Evolutionary conservation across 805 yeast genomes (phyloP), one percentile per base, ranked within the genome.

Genomic region (Nadsonia fulvescens): DNA sequence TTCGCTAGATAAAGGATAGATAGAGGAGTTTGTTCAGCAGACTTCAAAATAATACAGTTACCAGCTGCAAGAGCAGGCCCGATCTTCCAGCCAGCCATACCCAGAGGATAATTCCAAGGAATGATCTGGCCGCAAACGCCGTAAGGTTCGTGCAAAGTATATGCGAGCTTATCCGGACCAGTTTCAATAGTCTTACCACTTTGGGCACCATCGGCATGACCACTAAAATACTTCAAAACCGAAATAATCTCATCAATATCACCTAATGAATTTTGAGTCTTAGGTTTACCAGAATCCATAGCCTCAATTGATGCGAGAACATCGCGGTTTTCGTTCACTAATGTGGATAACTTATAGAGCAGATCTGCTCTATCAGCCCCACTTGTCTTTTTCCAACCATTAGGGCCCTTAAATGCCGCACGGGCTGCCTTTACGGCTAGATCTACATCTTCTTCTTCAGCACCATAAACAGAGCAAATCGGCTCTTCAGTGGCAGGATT

Each of bases 61-160:
- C 93, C 93, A 29, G 92, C 67, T 31, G 91, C 91, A 37, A 82
- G 53, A 31, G 91, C 92, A 24, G 95, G 94, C 32, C 83, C 93
- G 34, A 83, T 58, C 54, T 83, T 83, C 95, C 95, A 83, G 15
- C 91, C 61, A 60, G 81, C 75, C 89, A 83, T 82, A 49, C 79
- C 63, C 40, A 83, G 55, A 36, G 95, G 95, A 69, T 81, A 83
- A 59, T 83, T 83, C 95, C 95, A 83, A 40, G 95, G 94, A 39
- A 83, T 82, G 46, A 83, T 77, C 53, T 79, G 92, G 32, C 93
- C 95, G 51, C 92, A 79, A 24, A 83, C 94, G 49, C 94, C 95
- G 43, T 78, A 58, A 32, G 95, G 93, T 54, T 82, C 93, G 53
- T 75, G 74, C 51, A 70, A 68, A 37, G 86, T 72, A 56, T 73